Conservation (phyloP, 306 rosid species). For the Trifolium repens region DNA sequence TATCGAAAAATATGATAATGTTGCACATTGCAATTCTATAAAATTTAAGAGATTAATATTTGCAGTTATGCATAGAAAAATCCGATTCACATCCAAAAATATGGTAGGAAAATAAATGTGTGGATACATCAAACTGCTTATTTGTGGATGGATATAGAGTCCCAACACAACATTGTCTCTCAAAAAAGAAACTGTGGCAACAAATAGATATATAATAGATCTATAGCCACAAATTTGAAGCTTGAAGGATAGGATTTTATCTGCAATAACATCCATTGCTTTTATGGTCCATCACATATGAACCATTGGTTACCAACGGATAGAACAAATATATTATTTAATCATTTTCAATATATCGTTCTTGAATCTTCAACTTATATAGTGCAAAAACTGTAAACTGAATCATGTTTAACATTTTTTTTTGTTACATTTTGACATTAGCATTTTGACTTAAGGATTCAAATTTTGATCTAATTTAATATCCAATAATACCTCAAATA, state of each 20-base stretch:
- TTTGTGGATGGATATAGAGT: neutral
- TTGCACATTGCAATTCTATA: too few species aligned
- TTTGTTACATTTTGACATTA: neutral
- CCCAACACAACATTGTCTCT: neutral
- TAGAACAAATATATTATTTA: constrained; percentile 10
- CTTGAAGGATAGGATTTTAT: constrained; percentile 62
- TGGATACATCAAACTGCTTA: neutral
- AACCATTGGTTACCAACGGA: constrained; percentile 47
- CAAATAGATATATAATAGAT: neutral
- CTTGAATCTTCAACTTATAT: neutral
- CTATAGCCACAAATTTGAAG: constrained; percentile 49
- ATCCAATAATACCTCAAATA: too few species aligned
- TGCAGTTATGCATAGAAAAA: too few species aligned
- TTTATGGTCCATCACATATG: constrained; percentile 38
- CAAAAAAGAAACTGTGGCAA: neutral
- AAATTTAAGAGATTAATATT: too few species aligned
- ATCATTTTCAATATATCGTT: neutral
- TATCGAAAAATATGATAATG: too few species aligned
- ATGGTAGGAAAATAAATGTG: neutral
- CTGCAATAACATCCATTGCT: constrained; percentile 45
- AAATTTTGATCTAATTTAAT: too few species aligned
- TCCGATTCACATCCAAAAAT: too few species aligned
- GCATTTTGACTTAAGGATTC: neutral
- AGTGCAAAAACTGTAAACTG: neutral
- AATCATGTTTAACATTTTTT: neutral